Evolutionary conservation across 306 rosid species (phyloP).

Genomic region (Prosopis cineraria): DNA sequence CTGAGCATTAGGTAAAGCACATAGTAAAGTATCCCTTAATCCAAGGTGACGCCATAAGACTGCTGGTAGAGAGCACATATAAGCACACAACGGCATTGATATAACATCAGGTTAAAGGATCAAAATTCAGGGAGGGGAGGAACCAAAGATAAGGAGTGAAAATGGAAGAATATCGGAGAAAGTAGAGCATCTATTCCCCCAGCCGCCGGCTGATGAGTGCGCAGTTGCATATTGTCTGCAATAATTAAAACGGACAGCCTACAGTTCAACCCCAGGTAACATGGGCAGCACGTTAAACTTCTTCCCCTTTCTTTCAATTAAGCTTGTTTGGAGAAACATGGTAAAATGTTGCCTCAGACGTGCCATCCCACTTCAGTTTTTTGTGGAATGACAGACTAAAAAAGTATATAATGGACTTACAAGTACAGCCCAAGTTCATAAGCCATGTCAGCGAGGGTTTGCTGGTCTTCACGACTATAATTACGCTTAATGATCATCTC

Average conservation of each 20-base stretch:
- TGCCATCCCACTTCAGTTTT: not conserved
- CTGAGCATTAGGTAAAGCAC: slow-evolving; percentile 13
- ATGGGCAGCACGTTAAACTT: not conserved
- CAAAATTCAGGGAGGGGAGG: not conserved
- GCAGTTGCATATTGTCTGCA: not conserved
- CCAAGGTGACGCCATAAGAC: slow-evolving; percentile 20
- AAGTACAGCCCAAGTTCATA: slow-evolving; percentile 69
- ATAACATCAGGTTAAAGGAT: not conserved
- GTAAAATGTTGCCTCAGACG: not conserved
- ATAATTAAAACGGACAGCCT: not conserved
- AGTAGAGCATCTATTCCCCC: not conserved
- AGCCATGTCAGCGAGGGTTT: slow-evolving; percentile 82
- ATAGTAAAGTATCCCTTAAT: not conserved
- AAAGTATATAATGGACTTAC: slow-evolving; percentile 50
- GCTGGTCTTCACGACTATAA: slow-evolving; percentile 72
- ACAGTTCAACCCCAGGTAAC: not conserved
- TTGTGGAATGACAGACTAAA: slow-evolving; percentile 13
- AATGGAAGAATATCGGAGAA: not conserved
- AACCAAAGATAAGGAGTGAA: not conserved
- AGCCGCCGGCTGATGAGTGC: not conserved
- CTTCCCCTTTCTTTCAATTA: not conserved
- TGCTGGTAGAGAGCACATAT: slow-evolving; percentile 11
- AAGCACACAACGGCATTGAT: slow-evolving; percentile 16
- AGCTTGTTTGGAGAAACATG: not conserved
- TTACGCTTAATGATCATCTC: slow-evolving; percentile 75